These are phyloP conservation scores for Ogataea populi-albae DNA, from an alignment of 805 yeast species.

Conservation along the genomic window DNA sequence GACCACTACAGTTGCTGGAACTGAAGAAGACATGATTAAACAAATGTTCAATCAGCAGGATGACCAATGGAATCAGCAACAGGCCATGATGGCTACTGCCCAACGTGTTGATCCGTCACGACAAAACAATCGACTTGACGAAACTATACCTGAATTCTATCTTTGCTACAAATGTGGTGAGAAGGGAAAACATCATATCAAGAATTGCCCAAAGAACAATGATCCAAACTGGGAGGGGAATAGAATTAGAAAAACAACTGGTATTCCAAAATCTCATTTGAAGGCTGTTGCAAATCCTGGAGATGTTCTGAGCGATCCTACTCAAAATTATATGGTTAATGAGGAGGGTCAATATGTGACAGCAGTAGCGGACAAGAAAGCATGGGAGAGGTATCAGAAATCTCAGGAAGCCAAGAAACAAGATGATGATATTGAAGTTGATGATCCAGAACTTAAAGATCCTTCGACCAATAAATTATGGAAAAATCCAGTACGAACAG, in stretches of 20 bases:
- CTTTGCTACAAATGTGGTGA: slow-evolving; percentile 96
- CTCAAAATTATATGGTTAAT: slow-evolving; percentile 71
- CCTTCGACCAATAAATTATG: slow-evolving; percentile 63
- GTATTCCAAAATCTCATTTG: slow-evolving; percentile 92
- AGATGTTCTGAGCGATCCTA: slow-evolving; percentile 47
- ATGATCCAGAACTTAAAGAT: slow-evolving; percentile 62
- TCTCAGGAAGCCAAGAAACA: slow-evolving; percentile 43
- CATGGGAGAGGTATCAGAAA: slow-evolving; percentile 86
- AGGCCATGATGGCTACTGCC: slow-evolving; percentile 83
- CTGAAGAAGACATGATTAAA: slow-evolving; percentile 86
- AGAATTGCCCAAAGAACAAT: slow-evolving; percentile 88
- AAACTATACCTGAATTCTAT: slow-evolving; percentile 91
- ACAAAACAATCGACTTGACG: slow-evolving; percentile 47
- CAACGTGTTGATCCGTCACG: slow-evolving; percentile 52
- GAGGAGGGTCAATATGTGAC: slow-evolving; percentile 95
- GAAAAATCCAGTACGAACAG: slow-evolving; percentile 72
- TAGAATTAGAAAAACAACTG: slow-evolving; percentile 87
- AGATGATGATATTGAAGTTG: slow-evolving; percentile 35
- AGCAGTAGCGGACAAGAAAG: slow-evolving; percentile 89
- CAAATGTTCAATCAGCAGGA: slow-evolving; percentile 92
- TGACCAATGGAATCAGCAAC: slow-evolving; percentile 93
- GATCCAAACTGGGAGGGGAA: slow-evolving; percentile 95
- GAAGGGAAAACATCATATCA: slow-evolving; percentile 89
- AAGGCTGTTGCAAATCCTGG: slow-evolving; percentile 81
- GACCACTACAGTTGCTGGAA: slow-evolving; percentile 16